These are phyloP conservation scores for Ustilago curta DNA, from an alignment of 1,284 basidiomycete genomes.

Conservation along the genomic window DNA sequence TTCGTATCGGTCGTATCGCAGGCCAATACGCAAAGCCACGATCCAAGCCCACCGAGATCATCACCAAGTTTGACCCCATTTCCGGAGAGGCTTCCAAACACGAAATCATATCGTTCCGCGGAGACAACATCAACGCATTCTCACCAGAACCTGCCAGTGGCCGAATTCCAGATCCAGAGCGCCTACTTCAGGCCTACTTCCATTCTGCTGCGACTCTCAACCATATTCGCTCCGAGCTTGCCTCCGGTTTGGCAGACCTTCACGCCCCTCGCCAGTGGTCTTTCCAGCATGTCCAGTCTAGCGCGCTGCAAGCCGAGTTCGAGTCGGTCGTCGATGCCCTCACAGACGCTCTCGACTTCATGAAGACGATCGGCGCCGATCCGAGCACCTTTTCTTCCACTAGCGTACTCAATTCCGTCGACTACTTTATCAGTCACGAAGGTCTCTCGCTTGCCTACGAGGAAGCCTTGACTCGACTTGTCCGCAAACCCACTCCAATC, in stretches of 20 bases:
- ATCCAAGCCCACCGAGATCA: conserved; percentile 83
- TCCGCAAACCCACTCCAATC: conserved; percentile 38
- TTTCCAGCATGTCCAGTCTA: conserved; percentile 87
- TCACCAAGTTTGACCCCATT: conserved; percentile 44
- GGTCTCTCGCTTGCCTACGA: conserved; percentile 94
- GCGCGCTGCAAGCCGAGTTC: conserved; percentile 82
- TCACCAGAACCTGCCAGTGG: conserved; percentile 73
- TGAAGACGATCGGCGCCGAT: conserved; percentile 81
- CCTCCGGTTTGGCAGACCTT: conserved; percentile 86
- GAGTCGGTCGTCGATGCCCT: conserved; percentile 85
- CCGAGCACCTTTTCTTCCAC: conserved; percentile 72
- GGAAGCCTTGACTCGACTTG: conserved; percentile 84
- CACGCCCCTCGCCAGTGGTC: conserved; percentile 94
- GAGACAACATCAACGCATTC: conserved; percentile 95
- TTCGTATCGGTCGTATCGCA: conserved; percentile 64
- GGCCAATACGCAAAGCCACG: conserved; percentile 93
- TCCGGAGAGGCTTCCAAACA: conserved; percentile 58
- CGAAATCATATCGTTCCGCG: conserved; percentile 80
- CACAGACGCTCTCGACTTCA: conserved; percentile 92
- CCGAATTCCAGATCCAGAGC: conserved; percentile 86
- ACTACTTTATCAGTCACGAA: conserved; percentile 95
- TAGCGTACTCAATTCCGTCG: conserved; percentile 85
- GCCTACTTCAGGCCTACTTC: conserved; percentile 89
- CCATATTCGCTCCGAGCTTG: conserved; percentile 86
- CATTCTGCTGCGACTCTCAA: conserved; percentile 94